A percentile compares a stretch with the other conserved stretches of the same genome.
Evolutionary conservation across 2,329 filamentous ascomycete species (phyloP).

Genomic region (Xylariaceae sp.): DNA sequence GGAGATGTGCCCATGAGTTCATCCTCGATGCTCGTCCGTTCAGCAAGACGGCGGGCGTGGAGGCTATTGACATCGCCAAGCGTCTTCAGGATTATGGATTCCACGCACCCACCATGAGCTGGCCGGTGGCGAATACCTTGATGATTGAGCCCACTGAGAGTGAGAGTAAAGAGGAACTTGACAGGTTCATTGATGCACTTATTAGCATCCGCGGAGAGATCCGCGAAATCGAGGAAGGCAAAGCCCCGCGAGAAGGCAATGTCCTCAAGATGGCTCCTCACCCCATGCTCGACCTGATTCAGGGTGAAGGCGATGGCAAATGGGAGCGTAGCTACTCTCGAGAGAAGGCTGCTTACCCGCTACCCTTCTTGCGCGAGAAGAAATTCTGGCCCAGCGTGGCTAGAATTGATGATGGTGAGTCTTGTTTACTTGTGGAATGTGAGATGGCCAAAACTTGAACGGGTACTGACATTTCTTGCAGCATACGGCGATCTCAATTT

Average conservation of each 20-base stretch:
- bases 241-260: slow-evolving; percentile 70
- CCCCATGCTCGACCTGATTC: slow-evolving; percentile 73
- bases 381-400: slow-evolving; percentile 95
- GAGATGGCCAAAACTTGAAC: not conserved
- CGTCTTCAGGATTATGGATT: slow-evolving; percentile 96
- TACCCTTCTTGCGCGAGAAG: slow-evolving; percentile 82
- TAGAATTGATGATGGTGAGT: slow-evolving; percentile 80
- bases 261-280: slow-evolving; percentile 89
- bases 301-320: slow-evolving; percentile 51
- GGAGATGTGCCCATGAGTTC: slow-evolving; percentile 93
- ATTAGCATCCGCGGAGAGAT: slow-evolving; percentile 87
- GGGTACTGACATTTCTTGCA: slow-evolving; percentile 32
- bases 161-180: slow-evolving; percentile 86
- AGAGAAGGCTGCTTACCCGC: slow-evolving; percentile 81
- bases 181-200: slow-evolving; percentile 87
- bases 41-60: slow-evolving; percentile 75
- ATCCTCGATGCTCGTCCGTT: slow-evolving; percentile 87
- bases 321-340: slow-evolving; percentile 82
- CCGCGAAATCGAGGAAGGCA: slow-evolving; percentile 73
- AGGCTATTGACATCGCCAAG: slow-evolving; percentile 94
- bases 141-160: slow-evolving; percentile 98
- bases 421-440: not conserved
- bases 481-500: slow-evolving; percentile 88
- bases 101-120: slow-evolving; percentile 95
- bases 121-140: slow-evolving; percentile 89